These are phyloP conservation scores for Fraxinus pennsylvanica DNA, from an alignment of 257 asterid species.

Conservation along the genomic window DNA sequence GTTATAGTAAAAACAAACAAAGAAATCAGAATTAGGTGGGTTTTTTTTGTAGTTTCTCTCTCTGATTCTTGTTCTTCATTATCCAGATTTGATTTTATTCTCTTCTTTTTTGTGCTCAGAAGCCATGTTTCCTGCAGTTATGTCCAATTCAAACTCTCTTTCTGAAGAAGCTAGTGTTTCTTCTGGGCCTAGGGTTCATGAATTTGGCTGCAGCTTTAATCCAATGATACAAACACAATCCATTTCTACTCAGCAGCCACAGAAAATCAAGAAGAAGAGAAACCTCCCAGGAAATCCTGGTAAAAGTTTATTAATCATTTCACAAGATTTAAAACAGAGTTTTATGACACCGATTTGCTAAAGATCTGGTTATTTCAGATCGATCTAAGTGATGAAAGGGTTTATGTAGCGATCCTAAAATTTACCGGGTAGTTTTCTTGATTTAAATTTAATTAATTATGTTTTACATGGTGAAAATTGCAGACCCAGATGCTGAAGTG, in stretches of 20 bases:
- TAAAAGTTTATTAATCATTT: conserved; percentile 9
- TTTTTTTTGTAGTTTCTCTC: conserved; percentile 14
- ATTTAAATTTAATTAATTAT: neutral
- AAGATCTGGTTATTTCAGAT: neutral
- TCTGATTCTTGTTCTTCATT: conserved; percentile 21
- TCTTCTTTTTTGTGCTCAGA: conserved; percentile 13
- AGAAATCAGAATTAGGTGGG: conserved; percentile 16
- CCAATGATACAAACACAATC: conserved; percentile 38
- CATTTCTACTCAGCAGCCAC: conserved; percentile 39
- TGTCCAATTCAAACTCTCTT: conserved; percentile 44
- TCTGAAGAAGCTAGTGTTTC: conserved; percentile 58
- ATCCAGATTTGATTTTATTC: too few species aligned
- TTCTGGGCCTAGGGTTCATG: conserved; percentile 52
- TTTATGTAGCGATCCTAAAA: neutral
- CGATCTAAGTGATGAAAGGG: neutral
- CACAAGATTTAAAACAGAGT: too few species aligned
- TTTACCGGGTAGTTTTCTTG: neutral
- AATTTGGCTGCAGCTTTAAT: conserved; percentile 41
- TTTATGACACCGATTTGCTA: too few species aligned
- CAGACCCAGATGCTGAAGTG: conserved; percentile 92
- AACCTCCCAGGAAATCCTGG: conserved; percentile 93
- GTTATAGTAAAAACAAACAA: conserved; percentile 18
- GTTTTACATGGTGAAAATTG: neutral
- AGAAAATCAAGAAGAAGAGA: conserved; percentile 73
- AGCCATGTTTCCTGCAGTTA: conserved; percentile 50